Percentiles rank a stretch among this genome's conserved stretches.
Conservation (phyloP, 768 basidiomycete species). For the Amyloporia xantha region DNA sequence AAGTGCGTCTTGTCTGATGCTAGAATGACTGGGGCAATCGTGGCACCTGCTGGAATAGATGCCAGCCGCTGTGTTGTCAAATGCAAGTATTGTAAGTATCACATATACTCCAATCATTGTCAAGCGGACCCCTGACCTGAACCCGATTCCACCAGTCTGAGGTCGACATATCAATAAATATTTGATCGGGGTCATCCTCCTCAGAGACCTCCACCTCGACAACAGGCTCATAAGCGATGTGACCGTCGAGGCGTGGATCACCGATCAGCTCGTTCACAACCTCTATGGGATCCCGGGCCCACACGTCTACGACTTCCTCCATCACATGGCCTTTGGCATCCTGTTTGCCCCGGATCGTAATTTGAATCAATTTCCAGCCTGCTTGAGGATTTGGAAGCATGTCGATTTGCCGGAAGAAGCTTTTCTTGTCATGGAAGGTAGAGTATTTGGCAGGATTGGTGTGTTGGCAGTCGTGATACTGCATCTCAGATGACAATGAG, state of each 20-base stretch:
- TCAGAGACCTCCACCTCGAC: neutral
- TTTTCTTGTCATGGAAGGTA: too few relatives aligned
- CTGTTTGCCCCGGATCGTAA: neutral
- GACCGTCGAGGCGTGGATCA: neutral
- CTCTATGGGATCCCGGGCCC: neutral
- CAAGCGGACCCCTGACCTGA: neutral
- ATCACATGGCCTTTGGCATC: neutral
- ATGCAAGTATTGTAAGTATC: too few relatives aligned
- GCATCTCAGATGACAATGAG: too few relatives aligned
- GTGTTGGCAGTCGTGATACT: too few relatives aligned
- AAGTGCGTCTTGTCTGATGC: too few relatives aligned
- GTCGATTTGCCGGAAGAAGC: too few relatives aligned
- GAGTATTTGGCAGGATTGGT: too few relatives aligned
- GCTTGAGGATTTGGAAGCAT: neutral
- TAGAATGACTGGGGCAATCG: too few relatives aligned
- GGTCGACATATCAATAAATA: neutral
- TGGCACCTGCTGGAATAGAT: too few relatives aligned
- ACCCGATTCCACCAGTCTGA: slow-evolving; percentile 1
- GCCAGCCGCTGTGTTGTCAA: too few relatives aligned
- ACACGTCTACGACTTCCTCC: neutral
- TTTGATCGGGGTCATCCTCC: neutral
- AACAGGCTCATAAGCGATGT: neutral
- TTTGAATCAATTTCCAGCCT: slow-evolving; percentile 1
- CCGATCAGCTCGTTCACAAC: slow-evolving; percentile 2
- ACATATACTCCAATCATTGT: slow-evolving; percentile 13